Percentiles rank a stretch among this genome's conserved stretches.
Conservation (phyloP, 768 basidiomycete species). For the Hericium coralloides region DNA sequence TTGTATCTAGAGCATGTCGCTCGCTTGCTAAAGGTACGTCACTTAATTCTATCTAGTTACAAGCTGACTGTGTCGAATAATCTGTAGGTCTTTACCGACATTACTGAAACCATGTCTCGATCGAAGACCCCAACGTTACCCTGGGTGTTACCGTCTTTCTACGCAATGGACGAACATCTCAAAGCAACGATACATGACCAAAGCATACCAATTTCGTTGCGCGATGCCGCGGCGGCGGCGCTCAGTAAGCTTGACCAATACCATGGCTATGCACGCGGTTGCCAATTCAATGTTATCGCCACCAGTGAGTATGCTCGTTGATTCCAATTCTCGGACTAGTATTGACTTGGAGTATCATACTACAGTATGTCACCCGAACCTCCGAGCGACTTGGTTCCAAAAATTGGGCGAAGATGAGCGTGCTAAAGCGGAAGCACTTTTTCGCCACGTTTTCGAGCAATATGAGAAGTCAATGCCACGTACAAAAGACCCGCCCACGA, state of each 20-base stretch:
- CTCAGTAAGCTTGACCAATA: constrained; percentile 23
- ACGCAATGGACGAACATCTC: constrained; percentile 19
- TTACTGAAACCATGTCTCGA: constrained; percentile 21
- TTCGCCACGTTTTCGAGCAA: constrained; percentile 7
- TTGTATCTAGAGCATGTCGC: background rate
- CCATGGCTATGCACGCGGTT: constrained; percentile 12
- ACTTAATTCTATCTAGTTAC: background rate
- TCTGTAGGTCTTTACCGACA: constrained; percentile 22
- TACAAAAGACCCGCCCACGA: background rate
- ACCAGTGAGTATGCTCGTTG: constrained; percentile 17
- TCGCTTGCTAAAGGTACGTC: background rate
- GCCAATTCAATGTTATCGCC: constrained; percentile 21
- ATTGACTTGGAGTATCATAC: background rate
- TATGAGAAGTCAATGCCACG: background rate
- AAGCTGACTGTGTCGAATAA: background rate
- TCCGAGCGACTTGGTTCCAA: constrained; percentile 19
- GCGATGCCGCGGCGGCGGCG: constrained; percentile 15
- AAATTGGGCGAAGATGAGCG: background rate
- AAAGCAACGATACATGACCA: background rate
- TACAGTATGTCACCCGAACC: constrained; percentile 21
- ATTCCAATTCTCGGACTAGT: background rate
- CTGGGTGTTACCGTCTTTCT: constrained; percentile 24
- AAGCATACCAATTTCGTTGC: constrained; percentile 7
- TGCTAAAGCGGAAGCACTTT: background rate
- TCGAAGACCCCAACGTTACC: constrained; percentile 21